These are phyloP conservation scores for Saccharomycopsis sp. DNA, from an alignment of 805 yeast species.

Conservation along the genomic window DNA sequence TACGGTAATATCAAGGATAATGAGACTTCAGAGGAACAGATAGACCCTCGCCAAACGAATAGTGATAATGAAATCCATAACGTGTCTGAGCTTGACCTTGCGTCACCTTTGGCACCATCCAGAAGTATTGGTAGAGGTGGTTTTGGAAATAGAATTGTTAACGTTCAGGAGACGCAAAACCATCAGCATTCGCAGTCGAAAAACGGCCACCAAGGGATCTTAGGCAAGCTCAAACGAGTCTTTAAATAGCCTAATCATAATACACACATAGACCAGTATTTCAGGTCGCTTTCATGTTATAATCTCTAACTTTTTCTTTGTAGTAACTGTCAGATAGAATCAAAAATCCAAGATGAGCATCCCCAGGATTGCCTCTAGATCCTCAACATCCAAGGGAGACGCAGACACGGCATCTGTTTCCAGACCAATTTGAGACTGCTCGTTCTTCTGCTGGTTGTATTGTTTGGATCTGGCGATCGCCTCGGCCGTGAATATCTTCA, in stretches of 20 bases:
- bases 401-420: slow-evolving; percentile 20
- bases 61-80: neutral
- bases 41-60: neutral
- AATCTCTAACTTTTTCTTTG: neutral
- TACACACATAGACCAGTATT: neutral
- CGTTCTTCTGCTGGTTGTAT: slow-evolving; percentile 24
- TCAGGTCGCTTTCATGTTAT: neutral
- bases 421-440: slow-evolving; percentile 21
- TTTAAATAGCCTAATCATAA: slow-evolving; percentile 5
- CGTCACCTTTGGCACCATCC: slow-evolving; percentile 13
- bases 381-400: slow-evolving; percentile 44
- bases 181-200: neutral
- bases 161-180: slow-evolving; percentile 4
- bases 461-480: slow-evolving; percentile 55
- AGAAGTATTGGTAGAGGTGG: slow-evolving; percentile 22
- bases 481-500: slow-evolving; percentile 50
- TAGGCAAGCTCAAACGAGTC: slow-evolving; percentile 6
- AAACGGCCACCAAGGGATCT: neutral
- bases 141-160: slow-evolving; percentile 16
- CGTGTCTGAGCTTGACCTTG: neutral
- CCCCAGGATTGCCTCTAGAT: slow-evolving; percentile 51
- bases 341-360: slow-evolving; percentile 50
- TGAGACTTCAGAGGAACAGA: neutral
- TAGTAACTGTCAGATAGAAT: neutral
- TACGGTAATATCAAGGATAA: slow-evolving; percentile 21